Percentiles rank a stretch among this genome's conserved stretches.
Conservation (phyloP, 2,329 filamentous ascomycete genomes). For the Neofusicoccum ribis region DNA sequence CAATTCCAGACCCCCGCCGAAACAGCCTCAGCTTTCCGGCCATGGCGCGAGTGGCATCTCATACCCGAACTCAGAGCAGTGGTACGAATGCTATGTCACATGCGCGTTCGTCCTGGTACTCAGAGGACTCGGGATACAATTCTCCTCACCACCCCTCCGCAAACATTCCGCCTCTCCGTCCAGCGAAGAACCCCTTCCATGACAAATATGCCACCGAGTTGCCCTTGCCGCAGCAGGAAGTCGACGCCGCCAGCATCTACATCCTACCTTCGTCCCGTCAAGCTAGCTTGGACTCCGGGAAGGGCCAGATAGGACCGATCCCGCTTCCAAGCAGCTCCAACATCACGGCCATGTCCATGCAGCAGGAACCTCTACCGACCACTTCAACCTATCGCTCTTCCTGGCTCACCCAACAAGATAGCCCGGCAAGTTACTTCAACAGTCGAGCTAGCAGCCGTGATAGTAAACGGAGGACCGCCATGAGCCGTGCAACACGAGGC, state of each 20-base stretch:
- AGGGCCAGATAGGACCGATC: not conserved
- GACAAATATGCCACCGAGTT: not conserved
- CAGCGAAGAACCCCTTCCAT: not conserved
- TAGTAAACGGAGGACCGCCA: not conserved
- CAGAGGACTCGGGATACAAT: constrained; percentile 12
- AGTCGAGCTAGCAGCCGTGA: not conserved
- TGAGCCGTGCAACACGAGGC: constrained; percentile 29
- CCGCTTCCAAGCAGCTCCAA: constrained; percentile 2
- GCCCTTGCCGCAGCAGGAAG: not conserved
- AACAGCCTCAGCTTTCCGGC: not conserved
- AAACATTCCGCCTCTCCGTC: constrained; percentile 2
- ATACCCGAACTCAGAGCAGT: not conserved
- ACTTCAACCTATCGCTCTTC: constrained; percentile 1
- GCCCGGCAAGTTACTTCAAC: not conserved
- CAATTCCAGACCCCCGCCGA: not conserved
- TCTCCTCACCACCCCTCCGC: constrained; percentile 7
- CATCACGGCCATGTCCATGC: not conserved
- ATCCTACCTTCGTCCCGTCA: constrained; percentile 3
- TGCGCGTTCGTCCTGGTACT: constrained; percentile 1
- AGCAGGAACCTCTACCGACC: not conserved
- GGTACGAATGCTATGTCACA: not conserved
- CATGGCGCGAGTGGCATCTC: not conserved
- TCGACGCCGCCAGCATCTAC: constrained; percentile 11
- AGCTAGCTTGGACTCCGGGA: not conserved
- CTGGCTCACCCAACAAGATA: not conserved